Evolutionary conservation across 805 yeast species (phyloP), one percentile per base, ranked within the genome.

Genomic region (Wickerhamomyces kurtzmanii): DNA sequence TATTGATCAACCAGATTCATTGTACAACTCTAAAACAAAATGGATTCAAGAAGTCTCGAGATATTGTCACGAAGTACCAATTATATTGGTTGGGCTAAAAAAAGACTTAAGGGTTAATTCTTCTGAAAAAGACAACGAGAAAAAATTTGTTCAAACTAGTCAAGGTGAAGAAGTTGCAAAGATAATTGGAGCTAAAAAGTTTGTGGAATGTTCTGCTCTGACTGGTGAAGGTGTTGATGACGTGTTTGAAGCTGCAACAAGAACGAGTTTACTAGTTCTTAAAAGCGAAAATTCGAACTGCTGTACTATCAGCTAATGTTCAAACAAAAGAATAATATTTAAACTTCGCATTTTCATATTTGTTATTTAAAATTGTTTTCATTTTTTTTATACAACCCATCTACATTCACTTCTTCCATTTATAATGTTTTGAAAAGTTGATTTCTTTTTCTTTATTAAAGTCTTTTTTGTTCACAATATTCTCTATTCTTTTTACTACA

Each of bases 171-270:
- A 60, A 27, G 80, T 76, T 15, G 94, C 95, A 1, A 65, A 65
- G 31, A 68, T 71, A 31, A 80, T 87, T 22, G 94, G 94, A 5
- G 96, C 96, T 1, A 75, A 79, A 37, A 68, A 62, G 36, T 87
- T 83, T 48, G 55, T 87, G 47, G 96, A 87, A 45, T 84, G 96
- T 47, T 81, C 94, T 26, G 85, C 96, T 1, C 59, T 87, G 39
- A 83, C 94, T 3, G 96, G 96, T 5, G 94, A 84, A 48, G 94
- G 94, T 9, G 96, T 87, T 14, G 96, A 86, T 52, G 93, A 83
- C 47, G 87, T 87, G 3, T 86, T 87, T 51, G 96, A 87, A 54
- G 72, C 74, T 28, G 96, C 96, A 11, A 83, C 94, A 1, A 65
- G 96, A 40, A 76, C 87, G 4, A 78, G 91, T 46, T 56, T 85